Percentiles rank a stretch among this genome's conserved stretches.
Conservation (phyloP, 192 early-diverging fungal genomes). For the Coemansia sp. region DNA sequence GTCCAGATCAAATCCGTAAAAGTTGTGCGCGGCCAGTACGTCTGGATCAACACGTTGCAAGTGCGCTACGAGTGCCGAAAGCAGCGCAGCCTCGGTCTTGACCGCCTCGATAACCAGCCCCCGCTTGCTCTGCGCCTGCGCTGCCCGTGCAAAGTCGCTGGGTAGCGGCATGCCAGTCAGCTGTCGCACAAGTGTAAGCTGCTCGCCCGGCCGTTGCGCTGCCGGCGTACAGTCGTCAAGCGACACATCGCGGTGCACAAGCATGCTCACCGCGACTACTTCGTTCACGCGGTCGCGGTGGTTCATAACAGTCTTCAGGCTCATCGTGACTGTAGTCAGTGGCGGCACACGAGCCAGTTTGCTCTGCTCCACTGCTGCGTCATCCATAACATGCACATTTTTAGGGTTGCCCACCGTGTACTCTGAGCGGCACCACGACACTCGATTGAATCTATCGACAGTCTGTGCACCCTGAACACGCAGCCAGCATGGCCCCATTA, state of each 20-base stretch:
- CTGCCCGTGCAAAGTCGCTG: conserved; percentile 68
- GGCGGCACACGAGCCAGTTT: conserved; percentile 63
- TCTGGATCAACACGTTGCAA: conserved; percentile 85
- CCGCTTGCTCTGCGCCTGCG: conserved; percentile 35
- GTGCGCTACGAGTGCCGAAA: conserved; percentile 73
- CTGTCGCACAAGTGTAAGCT: conserved; percentile 74
- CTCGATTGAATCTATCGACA: conserved; percentile 39
- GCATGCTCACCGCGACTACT: conserved; percentile 73
- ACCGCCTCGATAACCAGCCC: conserved; percentile 60
- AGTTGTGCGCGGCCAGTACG: conserved; percentile 94
- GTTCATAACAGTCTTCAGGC: conserved; percentile 81
- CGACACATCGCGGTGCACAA: conserved; percentile 70
- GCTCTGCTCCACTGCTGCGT: conserved; percentile 52
- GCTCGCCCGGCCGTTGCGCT: conserved; percentile 45
- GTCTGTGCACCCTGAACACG: conserved; percentile 58
- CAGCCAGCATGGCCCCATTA: conserved; percentile 98
- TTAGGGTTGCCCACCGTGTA: conserved; percentile 70
- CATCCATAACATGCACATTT: conserved; percentile 57
- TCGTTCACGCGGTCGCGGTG: conserved; percentile 82
- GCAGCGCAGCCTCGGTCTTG: conserved; percentile 70
- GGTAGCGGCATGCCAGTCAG: conserved; percentile 74
- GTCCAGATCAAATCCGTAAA: conserved; percentile 92
- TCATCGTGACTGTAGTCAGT: conserved; percentile 83
- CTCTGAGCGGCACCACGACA: conserved; percentile 91
- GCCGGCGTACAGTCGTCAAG: conserved; percentile 59